Base-by-base conservation (phyloP, 345 rosid genomes). In the Salix suchowensis region DNA sequence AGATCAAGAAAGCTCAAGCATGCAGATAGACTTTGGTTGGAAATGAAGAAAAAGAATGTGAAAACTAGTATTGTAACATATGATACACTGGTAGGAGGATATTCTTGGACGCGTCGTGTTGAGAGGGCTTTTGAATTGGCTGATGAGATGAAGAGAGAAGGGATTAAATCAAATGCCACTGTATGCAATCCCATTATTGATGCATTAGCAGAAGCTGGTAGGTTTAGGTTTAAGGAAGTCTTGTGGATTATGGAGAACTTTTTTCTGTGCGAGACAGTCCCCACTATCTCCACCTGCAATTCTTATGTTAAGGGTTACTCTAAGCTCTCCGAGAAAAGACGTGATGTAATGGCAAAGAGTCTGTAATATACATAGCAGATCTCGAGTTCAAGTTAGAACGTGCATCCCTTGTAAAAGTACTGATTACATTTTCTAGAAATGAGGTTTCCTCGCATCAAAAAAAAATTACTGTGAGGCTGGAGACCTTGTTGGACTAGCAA, bases 51-150 rank as follows among this genome's bases (percentile, higher is more conserved):
- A 72, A 86, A 79, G 76, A 82, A 85, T 64, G 87, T 92, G 81
- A 84, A 42, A 39, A 93, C 91, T 8, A 87, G 68, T 39, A 85
- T 92, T 78, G 92, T 91, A 54, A 91, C 96, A 12, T 91, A 89
- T 71, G 98, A 96, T 60, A 89, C 94, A 21, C 86, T 96, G 77
- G 83, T 93, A 5, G 96, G 91, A 85, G 99, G 99, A 60, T 92
- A 88, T 52, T 93, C 94, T 67, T 70, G 87, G 74, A 87, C 89
- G 94, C 86, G 83, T 34, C 89, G 79, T 50, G 91, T 89, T 46
- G 92, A 89, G 84, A 83, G 74, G 68, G 98, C 96, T 42, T 80
- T 87, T 62, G 88, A 86, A 62, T 80, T 93, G 88, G 83, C 92
- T 44, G 85, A 87, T 37, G 90, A 86, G 72, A 89, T 93, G 98